Base-by-base conservation (phyloP, 2,329 filamentous ascomycete species). In the Pseudodiploospora longispora region DNA sequence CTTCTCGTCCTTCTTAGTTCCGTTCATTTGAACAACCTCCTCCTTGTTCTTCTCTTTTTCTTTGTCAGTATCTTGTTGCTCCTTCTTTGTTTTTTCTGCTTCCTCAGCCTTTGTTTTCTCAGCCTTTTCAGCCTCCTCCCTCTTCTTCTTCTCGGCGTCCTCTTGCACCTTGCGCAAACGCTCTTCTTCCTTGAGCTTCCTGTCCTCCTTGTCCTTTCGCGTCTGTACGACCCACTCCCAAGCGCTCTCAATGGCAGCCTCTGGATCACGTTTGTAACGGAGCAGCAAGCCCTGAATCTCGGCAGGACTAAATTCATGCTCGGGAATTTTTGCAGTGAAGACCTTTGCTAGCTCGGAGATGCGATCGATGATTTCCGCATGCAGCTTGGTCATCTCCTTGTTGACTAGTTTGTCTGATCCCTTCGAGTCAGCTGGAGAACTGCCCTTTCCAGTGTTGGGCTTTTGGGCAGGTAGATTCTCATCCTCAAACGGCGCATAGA, bases 281-380 rank as follows among this genome's bases (percentile, higher is more conserved):
- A 82, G 64, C 40, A 82, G 64, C 44, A 72, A 72, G 5, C 78
- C 78, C 56, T 81, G 78, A 5, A 82, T 68, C 59, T 82, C 76
- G 5, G 78, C 78, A 0, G 77, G 78, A 42, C 72, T 77, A 55
- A 81, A 81, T 55, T 78, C 70, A 36, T 69, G 62, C 29, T 66
- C 64, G 0, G 78, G 78, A n/a, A 81, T 65, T 55, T 63, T 65
- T 6, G 61, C 53, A 1, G 71, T 67, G 46, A 82, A 82, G 41
- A 67, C 52, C 9, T 56, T 43, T 1, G 76, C 72, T n/a, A 78
- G 61, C 4, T 50, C 51, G 10, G 67, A 59, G n/a, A 80, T 59
- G n/a, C 54, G 57, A 27, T 66, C 62, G 4, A 65, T 58, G 9
- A 65, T 63, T 42, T 63, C 63, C 2, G 55, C 58, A 9, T 59